Evolutionary conservation across 106 monocot genomes (phyloP).

Genomic region (Amphibolis antarctica): DNA sequence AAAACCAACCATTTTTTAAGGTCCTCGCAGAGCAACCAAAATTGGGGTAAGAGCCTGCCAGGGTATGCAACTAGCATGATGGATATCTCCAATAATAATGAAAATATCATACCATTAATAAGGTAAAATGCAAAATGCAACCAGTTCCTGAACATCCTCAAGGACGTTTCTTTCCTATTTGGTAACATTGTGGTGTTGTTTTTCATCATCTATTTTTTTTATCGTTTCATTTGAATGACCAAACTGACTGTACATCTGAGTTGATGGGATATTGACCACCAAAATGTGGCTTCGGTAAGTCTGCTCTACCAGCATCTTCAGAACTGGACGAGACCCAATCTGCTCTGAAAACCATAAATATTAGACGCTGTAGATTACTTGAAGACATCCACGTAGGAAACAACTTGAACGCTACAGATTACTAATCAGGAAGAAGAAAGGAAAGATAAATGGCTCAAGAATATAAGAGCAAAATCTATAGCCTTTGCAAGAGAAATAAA

Average conservation of each 20-base stretch:
- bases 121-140: slow-evolving; percentile 8
- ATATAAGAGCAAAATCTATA: no score
- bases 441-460: no score
- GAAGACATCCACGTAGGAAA: background rate
- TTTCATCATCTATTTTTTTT: background rate
- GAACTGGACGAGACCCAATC: background rate
- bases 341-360: background rate
- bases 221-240: slow-evolving; percentile 5
- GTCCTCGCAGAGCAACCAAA: no score
- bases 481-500: no score
- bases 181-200: background rate
- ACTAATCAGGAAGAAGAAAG: no score
- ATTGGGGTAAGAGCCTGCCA: no score
- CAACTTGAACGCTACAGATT: no score
- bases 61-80: no score
- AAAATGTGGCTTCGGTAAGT: background rate
- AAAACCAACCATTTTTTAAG: no score
- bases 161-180: background rate
- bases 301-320: background rate
- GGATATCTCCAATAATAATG: background rate
- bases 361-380: background rate
- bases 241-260: slow-evolving; percentile 7
- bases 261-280: slow-evolving; percentile 1
- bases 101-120: slow-evolving; percentile 11
- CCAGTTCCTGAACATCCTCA: slow-evolving; percentile 5